Percentiles rank a stretch among this genome's conserved stretches.
phyloP scores from a whole-genome alignment of 2,329 filamentous ascomycete species.

The Phialophora chinensis region DNA sequence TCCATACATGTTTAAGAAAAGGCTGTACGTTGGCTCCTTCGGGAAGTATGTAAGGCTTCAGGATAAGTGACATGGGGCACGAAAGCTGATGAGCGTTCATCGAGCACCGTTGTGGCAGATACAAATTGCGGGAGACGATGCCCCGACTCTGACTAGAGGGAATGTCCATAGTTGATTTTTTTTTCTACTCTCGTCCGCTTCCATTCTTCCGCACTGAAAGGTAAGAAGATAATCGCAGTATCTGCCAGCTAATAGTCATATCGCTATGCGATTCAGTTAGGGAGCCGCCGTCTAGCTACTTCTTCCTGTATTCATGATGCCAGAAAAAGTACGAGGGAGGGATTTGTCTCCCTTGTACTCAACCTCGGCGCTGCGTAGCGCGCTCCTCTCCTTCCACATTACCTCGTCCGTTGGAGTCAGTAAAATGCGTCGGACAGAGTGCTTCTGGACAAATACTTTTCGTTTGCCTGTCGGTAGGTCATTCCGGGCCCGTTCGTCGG shows the following conservation, averaged over 20 bases:
- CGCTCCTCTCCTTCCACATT: neutral
- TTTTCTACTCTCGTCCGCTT: neutral
- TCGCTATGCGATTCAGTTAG: neutral
- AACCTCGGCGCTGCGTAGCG: neutral
- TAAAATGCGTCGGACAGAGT: neutral
- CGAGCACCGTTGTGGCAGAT: neutral
- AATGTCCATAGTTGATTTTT: neutral
- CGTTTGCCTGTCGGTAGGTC: neutral
- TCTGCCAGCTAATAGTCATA: conserved; percentile 1
- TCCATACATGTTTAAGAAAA: too few relatives aligned
- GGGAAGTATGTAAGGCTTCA: neutral
- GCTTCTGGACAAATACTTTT: neutral
- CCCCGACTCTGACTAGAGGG: neutral
- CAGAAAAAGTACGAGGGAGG: neutral
- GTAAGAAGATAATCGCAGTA: neutral
- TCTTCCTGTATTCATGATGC: neutral
- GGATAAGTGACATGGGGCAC: neutral
- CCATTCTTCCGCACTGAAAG: neutral
- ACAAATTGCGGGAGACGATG: neutral
- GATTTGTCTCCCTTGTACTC: neutral
- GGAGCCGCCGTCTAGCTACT: neutral
- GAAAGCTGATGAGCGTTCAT: neutral
- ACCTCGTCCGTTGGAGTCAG: neutral
- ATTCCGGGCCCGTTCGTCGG: neutral
- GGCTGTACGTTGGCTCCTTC: too few relatives aligned